Evolutionary conservation across 2,329 filamentous ascomycete species (phyloP), one percentile per base, ranked within the genome.

Genomic region (Botrytis byssoidea): DNA sequence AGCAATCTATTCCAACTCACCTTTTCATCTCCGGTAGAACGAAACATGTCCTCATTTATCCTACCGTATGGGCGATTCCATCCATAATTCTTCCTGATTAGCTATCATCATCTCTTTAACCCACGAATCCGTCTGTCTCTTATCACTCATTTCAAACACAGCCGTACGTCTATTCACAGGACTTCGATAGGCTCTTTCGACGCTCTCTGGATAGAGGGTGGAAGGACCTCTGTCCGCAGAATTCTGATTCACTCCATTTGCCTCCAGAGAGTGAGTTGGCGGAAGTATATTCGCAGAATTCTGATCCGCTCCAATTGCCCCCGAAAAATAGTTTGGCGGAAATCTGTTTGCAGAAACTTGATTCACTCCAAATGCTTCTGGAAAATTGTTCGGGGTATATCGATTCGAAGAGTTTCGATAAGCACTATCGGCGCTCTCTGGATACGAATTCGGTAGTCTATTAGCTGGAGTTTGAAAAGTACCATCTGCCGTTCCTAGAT

Each of bases 71-170:
- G 44, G 65, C 8, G 65, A 55, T 32, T 67, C 65, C 65, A 67
- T 67, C 44, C 65, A 67, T 18, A 67, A 10, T 10, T 42, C 65
- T 48, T 55, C 48, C 25, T 57, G 65, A 57, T 67, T 55, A 40
- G 32, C 48, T 32, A 18, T 18, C 65, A 40, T 67, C 65, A 67
- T 67, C 16, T 51, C 32, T 9, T 55, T n/a, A 67, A 55, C 65
- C 46, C 65, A 67, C 16, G 65, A 55, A 67, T 55, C 44, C 3
- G 65, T 67, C 25, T 55, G 46, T 10, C 65, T 16, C 29, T 55
- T 40, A 29, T 55, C 65, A 42, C 46, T 42, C 65, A 68, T 29
- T 20, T 67, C 65, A 67, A 67, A 55, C 4, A 67, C 25, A 18
- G 16, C 4, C 35, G 32, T 42, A 12, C 25, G 22, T 40, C 65